These are phyloP conservation scores for Myochromella boudieri DNA, from an alignment of 768 basidiomycete genomes.

Conservation along the genomic window DNA sequence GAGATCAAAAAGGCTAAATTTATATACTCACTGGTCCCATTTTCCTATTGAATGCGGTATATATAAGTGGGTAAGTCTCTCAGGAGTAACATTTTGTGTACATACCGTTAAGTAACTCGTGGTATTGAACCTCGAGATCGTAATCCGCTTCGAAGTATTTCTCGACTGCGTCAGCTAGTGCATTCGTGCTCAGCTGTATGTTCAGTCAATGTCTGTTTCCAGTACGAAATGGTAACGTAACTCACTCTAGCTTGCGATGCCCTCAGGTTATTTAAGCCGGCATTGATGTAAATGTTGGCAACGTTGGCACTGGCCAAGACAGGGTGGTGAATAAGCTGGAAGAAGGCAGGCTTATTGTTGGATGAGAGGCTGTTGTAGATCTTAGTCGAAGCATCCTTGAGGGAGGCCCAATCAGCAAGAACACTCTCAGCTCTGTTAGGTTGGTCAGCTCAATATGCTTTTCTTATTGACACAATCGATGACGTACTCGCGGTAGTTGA, in stretches of 20 bases:
- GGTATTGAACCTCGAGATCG: conserved; percentile 60
- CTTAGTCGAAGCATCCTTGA: conserved; percentile 47
- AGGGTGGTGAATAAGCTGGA: conserved; percentile 70
- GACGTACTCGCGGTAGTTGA: conserved; percentile 68
- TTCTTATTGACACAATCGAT: neutral
- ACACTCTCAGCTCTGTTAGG: conserved; percentile 55
- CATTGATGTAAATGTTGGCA: conserved; percentile 53
- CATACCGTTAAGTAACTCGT: conserved; percentile 53
- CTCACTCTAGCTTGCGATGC: conserved; percentile 59
- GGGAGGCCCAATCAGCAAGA: conserved; percentile 46
- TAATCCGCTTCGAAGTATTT: conserved; percentile 60
- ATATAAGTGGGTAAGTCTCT: neutral
- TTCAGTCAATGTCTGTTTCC: neutral
- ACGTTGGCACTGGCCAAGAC: conserved; percentile 59
- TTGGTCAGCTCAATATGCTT: neutral
- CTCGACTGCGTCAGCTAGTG: conserved; percentile 53
- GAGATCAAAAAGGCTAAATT: neutral
- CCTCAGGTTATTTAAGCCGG: conserved; percentile 59
- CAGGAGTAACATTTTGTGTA: too few relatives aligned
- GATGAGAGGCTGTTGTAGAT: conserved; percentile 54
- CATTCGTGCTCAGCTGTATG: conserved; percentile 53
- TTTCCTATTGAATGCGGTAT: conserved; percentile 44
- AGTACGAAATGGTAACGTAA: neutral
- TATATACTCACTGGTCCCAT: conserved; percentile 62
- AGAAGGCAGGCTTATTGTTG: conserved; percentile 57